Base-by-base conservation (phyloP, 441 rosid species). In the Gossypium gossypioides region DNA sequence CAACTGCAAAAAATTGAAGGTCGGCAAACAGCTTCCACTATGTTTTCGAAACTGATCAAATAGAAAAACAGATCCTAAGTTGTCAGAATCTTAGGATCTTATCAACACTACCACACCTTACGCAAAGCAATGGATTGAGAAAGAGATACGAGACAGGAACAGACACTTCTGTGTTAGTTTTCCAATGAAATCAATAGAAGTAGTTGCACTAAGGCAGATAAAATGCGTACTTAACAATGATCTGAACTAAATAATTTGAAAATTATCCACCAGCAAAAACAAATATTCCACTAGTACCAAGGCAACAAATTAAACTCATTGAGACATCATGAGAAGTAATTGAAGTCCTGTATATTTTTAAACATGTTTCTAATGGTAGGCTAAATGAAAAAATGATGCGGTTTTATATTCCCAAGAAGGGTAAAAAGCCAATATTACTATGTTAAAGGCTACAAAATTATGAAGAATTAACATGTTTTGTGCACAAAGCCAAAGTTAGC, bases 401-500 rank as follows among this genome's bases (percentile, higher is more conserved):
- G n/a, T 19, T 37, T 32, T 55, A 3, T 40, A 3, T 18, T 68
- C 21, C 40, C 40, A 24, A 25, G 4, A 42, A 1, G 46, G n/a
- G 12, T 3, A 6, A 32, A 32, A 63, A 18, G 54, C 54, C n/a
- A 62, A 32, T 6, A 62, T 61, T 37, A 52, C 34, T 27, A n/a
- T 9, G n/a, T 12, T 12, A 9, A 52, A 16, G 69, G 50, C 69
- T 16, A 25, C 10, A 72, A 50, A 63, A 37, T 19, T 25, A 67
- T 29, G 15, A 57, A 51, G 18, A 58, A 44, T 15, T 2, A 61
- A 32, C 15, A 2, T 2, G 9, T 44, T 25, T 40, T 54, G 58
- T 55, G 54, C 4, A 48, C 29, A 48, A 46, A 50, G 60, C 13
- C 69, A 18, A 62, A 22, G 72, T 21, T 71, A 29, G 54, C 75